Evolutionary conservation across 352 stramenopile genomes (phyloP), one percentile per base, ranked within the genome.

Genomic region (Globisporangium uncinulatum): DNA sequence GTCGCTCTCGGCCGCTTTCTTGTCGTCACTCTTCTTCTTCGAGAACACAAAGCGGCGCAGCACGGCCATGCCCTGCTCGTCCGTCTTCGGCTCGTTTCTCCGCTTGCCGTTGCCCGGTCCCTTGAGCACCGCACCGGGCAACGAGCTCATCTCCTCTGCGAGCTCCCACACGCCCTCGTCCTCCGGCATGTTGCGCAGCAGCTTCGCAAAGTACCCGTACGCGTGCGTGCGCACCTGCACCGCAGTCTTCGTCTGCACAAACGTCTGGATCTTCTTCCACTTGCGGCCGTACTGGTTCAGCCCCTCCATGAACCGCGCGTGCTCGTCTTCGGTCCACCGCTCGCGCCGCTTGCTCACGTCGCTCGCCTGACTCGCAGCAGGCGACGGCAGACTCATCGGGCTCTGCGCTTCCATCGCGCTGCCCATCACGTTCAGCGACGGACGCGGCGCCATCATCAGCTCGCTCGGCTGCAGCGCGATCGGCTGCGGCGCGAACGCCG

Each of bases 191-290:
- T 93, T 93, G 14, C 83, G 76, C 36, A 93, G 67, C 36, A 93
- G 66, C 61, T 93, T 93, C 53, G 83, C 83, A 64, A 93, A 93
- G 69, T 93, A 93, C 4, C 83, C 83, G 62, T 93, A 93, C n/a
- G 83, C 83, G 61, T 93, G 83, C 6, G 83, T 93, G 51, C 83
- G 80, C 15, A 93, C 83, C 57, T 93, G 83, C 5, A 93, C 83
- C 5, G 81, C 83, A 3, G 83, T 93, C 74, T 93, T 93, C 19
- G 83, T 93, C 68, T 89, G 82, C 37, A 93, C 83, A 41, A 89
- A 87, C 43, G 74, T 85, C 65, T 93, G 83, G 52, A 93, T 93
- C 58, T 93, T 93, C 66, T 93, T 93, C 83, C 83, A 93, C 61
- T 93, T 93, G 59, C 83, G 83, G 21, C 83, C 83, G 60, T 91